These are phyloP conservation scores for Phlebopus sp. DNA, from an alignment of 1,284 basidiomycete genomes.

Conservation along the genomic window DNA sequence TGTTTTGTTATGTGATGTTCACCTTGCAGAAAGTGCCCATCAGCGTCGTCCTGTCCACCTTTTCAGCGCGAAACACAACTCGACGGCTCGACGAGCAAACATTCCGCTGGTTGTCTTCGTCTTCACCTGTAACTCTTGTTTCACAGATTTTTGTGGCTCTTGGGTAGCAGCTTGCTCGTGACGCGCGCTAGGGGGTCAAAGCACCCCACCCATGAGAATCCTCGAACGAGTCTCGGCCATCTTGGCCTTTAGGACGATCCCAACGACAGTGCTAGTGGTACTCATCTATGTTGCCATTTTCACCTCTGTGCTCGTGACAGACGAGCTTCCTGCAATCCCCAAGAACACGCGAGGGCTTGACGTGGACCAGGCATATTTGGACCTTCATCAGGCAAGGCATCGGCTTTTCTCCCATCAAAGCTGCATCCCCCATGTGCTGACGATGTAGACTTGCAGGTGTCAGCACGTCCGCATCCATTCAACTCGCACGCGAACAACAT, in stretches of 20 bases:
- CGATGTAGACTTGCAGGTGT: slow-evolving; percentile 43
- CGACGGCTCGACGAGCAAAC: too few relatives aligned
- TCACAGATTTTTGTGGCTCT: too few relatives aligned
- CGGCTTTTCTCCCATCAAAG: neutral
- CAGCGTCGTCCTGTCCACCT: too few relatives aligned
- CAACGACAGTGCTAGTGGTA: slow-evolving; percentile 50
- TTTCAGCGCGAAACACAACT: too few relatives aligned
- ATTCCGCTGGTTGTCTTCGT: too few relatives aligned
- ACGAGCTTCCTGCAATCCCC: slow-evolving; percentile 50
- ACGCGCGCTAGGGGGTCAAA: too few relatives aligned
- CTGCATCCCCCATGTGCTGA: slow-evolving; percentile 1
- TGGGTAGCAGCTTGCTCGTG: too few relatives aligned
- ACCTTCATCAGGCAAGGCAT: slow-evolving; percentile 53
- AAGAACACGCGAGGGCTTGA: slow-evolving; percentile 49
- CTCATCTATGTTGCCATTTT: slow-evolving; percentile 55
- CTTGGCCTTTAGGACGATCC: slow-evolving; percentile 38
- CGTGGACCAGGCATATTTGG: slow-evolving; percentile 55
- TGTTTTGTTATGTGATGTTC: too few relatives aligned
- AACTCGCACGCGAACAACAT: slow-evolving; percentile 72
- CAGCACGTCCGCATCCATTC: slow-evolving; percentile 68
- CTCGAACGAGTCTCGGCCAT: slow-evolving; percentile 18
- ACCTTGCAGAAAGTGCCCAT: too few relatives aligned
- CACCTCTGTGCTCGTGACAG: slow-evolving; percentile 49
- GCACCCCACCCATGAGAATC: slow-evolving; percentile 21
- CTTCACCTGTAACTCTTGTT: too few relatives aligned